Evolutionary conservation across 108 stramenopile species (phyloP).

Genomic region (Skeletonema marinoi): DNA sequence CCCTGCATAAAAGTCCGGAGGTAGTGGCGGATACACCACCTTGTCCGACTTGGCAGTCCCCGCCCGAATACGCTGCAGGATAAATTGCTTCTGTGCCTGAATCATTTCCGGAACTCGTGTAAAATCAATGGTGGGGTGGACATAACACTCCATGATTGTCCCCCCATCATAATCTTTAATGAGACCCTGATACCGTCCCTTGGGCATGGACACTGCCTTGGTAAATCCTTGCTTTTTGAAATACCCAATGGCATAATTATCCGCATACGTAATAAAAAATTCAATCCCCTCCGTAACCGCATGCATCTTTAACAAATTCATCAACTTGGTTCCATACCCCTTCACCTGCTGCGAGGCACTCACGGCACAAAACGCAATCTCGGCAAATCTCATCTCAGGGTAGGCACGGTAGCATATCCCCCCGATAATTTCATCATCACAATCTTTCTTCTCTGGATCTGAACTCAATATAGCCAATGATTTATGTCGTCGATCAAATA

Average conservation of each 20-base stretch:
- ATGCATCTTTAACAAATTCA: constrained; percentile 97
- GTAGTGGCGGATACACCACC: constrained; percentile 69
- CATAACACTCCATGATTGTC: constrained; percentile 99
- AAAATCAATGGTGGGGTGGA: constrained; percentile 94
- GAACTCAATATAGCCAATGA: constrained; percentile 84
- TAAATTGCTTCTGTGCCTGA: constrained; percentile 71
- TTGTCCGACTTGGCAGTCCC: constrained; percentile 66
- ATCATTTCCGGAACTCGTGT: constrained; percentile 88
- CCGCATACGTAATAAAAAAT: constrained; percentile 98
- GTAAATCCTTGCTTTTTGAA: constrained; percentile 98
- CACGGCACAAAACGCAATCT: constrained; percentile 98
- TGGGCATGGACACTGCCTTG: constrained; percentile 76
- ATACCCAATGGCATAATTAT: constrained; percentile 98
- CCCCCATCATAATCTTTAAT: constrained; percentile 99
- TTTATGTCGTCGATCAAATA: constrained; percentile 94
- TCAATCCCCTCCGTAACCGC: constrained; percentile 85
- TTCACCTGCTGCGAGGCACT: constrained; percentile 92
- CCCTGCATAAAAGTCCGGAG: constrained; percentile 53
- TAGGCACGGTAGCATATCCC: constrained; percentile 97
- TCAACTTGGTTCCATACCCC: constrained; percentile 97
- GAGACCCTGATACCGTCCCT: constrained; percentile 86
- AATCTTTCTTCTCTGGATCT: constrained; percentile 62
- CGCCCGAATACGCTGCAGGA: constrained; percentile 52
- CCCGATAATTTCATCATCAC: constrained; percentile 92
- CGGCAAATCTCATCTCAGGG: constrained; percentile 93